Evolutionary conservation across 306 rosid genomes (phyloP), one percentile per base, ranked within the genome.

Genomic region (Geum urbanum): DNA sequence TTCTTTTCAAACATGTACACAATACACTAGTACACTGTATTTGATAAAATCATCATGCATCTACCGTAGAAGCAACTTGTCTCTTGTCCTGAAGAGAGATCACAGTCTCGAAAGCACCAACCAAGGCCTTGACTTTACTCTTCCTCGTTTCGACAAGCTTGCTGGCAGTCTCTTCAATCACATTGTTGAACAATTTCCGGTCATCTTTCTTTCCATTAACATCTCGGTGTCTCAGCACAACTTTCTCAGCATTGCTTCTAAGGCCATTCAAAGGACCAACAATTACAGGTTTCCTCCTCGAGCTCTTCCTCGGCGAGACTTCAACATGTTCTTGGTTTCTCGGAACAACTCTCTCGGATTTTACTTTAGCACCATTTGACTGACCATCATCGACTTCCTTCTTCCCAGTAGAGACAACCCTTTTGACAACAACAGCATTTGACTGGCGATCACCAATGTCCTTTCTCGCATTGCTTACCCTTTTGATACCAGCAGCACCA

Each of bases 91-190:
- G 96, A 55, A 89, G 95, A 54, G 98, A 92, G 76, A 92, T 92
- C 58, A 89, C 95, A 1, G 92, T 89, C 74, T 89, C 98, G 70
- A 92, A 89, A 78, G 96, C 96, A 67, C 96, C 92, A 66, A 89
- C 98, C 58, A 92, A 81, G 64, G 96, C 95, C 86, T 87, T 89
- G 46, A 92, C 97, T 82, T 92, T 92, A 84, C 97, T 87, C 80
- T 89, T 83, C 78, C 95, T 82, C 15, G 82, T 57, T 72, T 67
- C 83, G 18, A 83, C 85, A 83, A 92, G 97, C 86, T 75, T 92
- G 72, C 76, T 92, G 71, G 97, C 97, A 0, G 97, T 89, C 84
- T 92, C 97, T 87, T 92, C 92, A 79, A 92, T 92, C 77, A 89
- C 95, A 79, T 89, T 92, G 55, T 92, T 92, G 65, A 86, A 85